Evolutionary conservation across 805 yeast genomes (phyloP).

Genomic region (Saccharomyces jurei): DNA sequence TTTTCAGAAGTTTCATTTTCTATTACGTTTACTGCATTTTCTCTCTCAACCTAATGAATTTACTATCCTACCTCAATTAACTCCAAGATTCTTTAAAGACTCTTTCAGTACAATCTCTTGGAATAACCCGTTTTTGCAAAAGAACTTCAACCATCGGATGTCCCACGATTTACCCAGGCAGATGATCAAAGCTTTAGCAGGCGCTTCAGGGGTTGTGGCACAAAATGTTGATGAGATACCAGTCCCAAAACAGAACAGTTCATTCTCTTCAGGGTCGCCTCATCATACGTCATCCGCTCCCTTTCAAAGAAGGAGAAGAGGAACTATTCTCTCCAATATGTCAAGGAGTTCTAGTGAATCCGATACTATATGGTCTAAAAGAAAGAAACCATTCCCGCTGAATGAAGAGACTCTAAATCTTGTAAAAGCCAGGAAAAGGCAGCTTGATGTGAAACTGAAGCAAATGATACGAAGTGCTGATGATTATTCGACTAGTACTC

Average conservation of each 20-base stretch:
- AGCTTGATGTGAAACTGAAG: neutral
- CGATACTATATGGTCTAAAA: neutral
- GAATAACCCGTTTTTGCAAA: neutral
- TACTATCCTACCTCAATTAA: slow-evolving; percentile 44
- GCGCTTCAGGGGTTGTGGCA: slow-evolving; percentile 25
- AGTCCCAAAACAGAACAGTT: neutral
- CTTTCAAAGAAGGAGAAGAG: neutral
- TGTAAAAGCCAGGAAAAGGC: slow-evolving; percentile 10
- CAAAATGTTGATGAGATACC: slow-evolving; percentile 4
- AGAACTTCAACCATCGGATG: neutral
- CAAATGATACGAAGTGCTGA: neutral
- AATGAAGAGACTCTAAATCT: slow-evolving; percentile 10
- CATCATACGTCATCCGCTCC: neutral
- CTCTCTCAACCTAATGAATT: slow-evolving; percentile 11
- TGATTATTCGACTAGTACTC: neutral
- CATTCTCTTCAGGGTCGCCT: neutral
- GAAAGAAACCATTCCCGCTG: neutral
- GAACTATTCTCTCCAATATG: neutral
- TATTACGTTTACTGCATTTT: slow-evolving; percentile 18
- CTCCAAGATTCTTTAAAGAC: slow-evolving; percentile 55
- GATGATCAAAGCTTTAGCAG: neutral
- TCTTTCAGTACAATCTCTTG: slow-evolving; percentile 36
- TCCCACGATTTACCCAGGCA: neutral
- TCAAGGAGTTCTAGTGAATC: neutral
- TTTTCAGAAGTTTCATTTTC: slow-evolving; percentile 17